Evolutionary conservation across 441 rosid species (phyloP), one percentile per base, ranked within the genome.

Genomic region (Jatropha podagrica): DNA sequence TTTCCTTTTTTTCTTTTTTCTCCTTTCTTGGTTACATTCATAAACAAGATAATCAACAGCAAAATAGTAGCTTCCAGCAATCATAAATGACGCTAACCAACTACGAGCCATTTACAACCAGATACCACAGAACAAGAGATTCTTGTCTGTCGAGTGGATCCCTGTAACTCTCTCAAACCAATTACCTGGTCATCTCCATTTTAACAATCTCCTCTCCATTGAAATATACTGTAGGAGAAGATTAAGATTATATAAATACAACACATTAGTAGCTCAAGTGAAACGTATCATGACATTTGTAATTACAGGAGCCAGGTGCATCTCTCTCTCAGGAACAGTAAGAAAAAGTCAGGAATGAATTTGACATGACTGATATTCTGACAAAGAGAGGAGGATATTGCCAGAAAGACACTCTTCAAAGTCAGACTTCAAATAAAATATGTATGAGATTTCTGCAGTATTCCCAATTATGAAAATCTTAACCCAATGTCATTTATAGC

Each of bases 101-200:
- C 93, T 84, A 40, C 88, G 85, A 68, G 96, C 93, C 89, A 87
- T 90, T 44, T 94, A 86, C 38, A 86, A 48, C 86, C 91, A 81
- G 42, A 89, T 80, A 26, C 94, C 99, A 4, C 84, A 86, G 66
- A 86, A 89, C 85, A 96, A 78, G 3, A 93, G 63, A 37, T 83
- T 88, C 79, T 92, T 81, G 65, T 94, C 97, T 46, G 92, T 78
- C 59, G 97, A 98, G 87, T 94, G 98, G 75, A 94, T 91, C 58
- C 99, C 96, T 26, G 97, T 76, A 71, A 74, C 58, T 83, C 90
- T 94, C 85, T 96, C 97, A 70, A 94, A 87, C 71, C 87, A 81
- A 62, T 88, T 94, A 18, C 99, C 99, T 0, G 97, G 98, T 71
- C 60, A 81, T 27, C 81, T 87, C 94, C 94, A 91, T 83, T 79